phyloP scores from a whole-genome alignment of 2,329 filamentous ascomycete species.

The Xylaria sp. region DNA sequence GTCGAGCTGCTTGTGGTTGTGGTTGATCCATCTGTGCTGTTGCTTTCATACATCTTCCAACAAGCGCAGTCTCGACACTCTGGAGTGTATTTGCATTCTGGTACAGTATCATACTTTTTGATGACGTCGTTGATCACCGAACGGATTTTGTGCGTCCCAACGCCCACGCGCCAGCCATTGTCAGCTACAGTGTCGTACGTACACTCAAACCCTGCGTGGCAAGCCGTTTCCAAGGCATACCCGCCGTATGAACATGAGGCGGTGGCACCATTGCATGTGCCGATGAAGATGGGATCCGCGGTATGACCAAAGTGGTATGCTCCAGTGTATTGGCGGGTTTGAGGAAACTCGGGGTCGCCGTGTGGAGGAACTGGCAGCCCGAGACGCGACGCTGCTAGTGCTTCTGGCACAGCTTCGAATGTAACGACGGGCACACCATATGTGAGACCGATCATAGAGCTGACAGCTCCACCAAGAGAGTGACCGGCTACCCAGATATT shows the following conservation, averaged over 20 bases:
- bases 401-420: slow-evolving; percentile 93
- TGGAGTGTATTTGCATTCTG: slow-evolving; percentile 78
- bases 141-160: slow-evolving; percentile 90
- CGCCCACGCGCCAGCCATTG: slow-evolving; percentile 90
- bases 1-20: slow-evolving; percentile 63
- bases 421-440: slow-evolving; percentile 92
- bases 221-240: slow-evolving; percentile 93
- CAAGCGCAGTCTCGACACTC: slow-evolving; percentile 90
- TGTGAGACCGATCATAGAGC: slow-evolving; percentile 87
- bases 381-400: slow-evolving; percentile 83
- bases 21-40: slow-evolving; percentile 82
- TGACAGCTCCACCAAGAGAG: slow-evolving; percentile 89
- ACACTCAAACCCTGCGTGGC: slow-evolving; percentile 88
- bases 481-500: slow-evolving; percentile 93
- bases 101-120: slow-evolving; percentile 82
- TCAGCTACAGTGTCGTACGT: slow-evolving; percentile 93
- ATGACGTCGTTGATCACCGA: slow-evolving; percentile 90
- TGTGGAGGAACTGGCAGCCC: slow-evolving; percentile 88
- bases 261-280: slow-evolving; percentile 89
- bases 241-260: slow-evolving; percentile 91
- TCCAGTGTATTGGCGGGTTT: slow-evolving; percentile 78
- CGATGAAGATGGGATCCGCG: slow-evolving; percentile 94
- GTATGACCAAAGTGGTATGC: slow-evolving; percentile 94
- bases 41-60: slow-evolving; percentile 96
- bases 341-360: slow-evolving; percentile 75